Evolutionary conservation across 164 flowering plant species (phyloP).

Genomic region (Kingdonia uniflora): DNA sequence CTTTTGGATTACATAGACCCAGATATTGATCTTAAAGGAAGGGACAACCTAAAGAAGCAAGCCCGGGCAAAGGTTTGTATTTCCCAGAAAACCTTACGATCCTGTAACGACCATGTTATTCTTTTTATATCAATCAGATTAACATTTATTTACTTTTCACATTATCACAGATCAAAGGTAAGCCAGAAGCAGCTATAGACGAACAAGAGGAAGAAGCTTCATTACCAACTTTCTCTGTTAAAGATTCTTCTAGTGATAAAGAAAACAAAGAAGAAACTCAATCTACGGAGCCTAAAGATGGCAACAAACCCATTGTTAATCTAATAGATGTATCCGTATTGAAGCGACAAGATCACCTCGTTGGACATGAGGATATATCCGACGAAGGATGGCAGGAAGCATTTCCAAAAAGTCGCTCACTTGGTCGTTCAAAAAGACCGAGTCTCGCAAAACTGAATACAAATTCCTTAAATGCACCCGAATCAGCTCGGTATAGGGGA

Average conservation of each 20-base stretch:
- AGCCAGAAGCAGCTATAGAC: conserved; percentile 37
- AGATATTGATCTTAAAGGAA: conserved; percentile 64
- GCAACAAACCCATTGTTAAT: conserved; percentile 26
- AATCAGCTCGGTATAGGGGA: conserved; percentile 39
- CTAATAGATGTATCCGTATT: conserved; percentile 16
- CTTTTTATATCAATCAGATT: too few species aligned
- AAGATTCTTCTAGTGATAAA: conserved; percentile 47
- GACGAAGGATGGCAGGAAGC: conserved; percentile 96
- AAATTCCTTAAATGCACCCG: conserved; percentile 41
- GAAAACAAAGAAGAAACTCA: conserved; percentile 48
- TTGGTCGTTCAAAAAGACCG: conserved; percentile 43
- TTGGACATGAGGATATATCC: conserved; percentile 30
- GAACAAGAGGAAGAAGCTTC: conserved; percentile 43
- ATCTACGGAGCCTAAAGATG: conserved; percentile 22
- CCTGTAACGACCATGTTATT: too few species aligned
- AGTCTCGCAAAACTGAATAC: conserved; percentile 65
- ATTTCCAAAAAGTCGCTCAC: conserved; percentile 57
- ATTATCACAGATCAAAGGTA: conserved; percentile 45
- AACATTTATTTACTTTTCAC: too few species aligned
- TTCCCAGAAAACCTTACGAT: neutral
- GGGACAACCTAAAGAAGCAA: conserved; percentile 73
- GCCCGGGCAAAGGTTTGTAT: conserved; percentile 72
- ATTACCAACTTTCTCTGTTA: conserved; percentile 22
- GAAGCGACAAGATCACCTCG: conserved; percentile 22
- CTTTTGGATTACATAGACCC: conserved; percentile 85